Evolutionary conservation across 306 rosid species (phyloP), one percentile per base, ranked within the genome.

Genomic region (Mimosa bimucronata): DNA sequence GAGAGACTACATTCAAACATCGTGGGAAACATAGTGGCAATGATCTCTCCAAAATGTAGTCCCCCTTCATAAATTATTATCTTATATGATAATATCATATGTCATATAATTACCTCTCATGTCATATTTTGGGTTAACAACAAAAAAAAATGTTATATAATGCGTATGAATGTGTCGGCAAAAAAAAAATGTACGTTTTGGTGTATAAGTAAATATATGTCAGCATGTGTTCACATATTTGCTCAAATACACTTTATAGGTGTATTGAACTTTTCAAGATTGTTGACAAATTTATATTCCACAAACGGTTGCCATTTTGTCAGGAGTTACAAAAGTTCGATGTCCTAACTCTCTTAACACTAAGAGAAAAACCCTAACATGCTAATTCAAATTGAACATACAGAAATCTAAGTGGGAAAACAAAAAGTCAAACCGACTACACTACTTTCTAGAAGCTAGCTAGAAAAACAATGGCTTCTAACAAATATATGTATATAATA

Each of bases 281-380:
- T 74, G 75, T 42, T 57, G 72, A 42, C 88, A 81, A 78, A 45
- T 68, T 71, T 79, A 72, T 85, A 70, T 85, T 85, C 79, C 86
- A 78, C 45, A 26, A 68, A 82, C 83, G 78, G 70, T 79, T 82
- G 15, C 46, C 81, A 85, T 60, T 60, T 85, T 66, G 64, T 45
- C 50, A 23, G 45, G 50, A 45, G 77, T 78, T 82, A 64, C 79
- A 85, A 75, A 81, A 23, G 60, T 66, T 74, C 58, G 45, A 71
- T 76, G 31, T 75, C 37, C 65, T 52, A 62, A 52, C 44, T 60
- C 61, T 53, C 26, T 26, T 8, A 3, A 64, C 28, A 30, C 37
- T 10, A 25, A 11, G 57, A 9, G 31, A 14, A 25, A 52, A 26
- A 65, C 7, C 34, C 44, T 71, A 68, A 19, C 79, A 15, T 75